Base-by-base conservation (phyloP, 139 green algal genomes). In the Chlamydomonas schloesseri region DNA sequence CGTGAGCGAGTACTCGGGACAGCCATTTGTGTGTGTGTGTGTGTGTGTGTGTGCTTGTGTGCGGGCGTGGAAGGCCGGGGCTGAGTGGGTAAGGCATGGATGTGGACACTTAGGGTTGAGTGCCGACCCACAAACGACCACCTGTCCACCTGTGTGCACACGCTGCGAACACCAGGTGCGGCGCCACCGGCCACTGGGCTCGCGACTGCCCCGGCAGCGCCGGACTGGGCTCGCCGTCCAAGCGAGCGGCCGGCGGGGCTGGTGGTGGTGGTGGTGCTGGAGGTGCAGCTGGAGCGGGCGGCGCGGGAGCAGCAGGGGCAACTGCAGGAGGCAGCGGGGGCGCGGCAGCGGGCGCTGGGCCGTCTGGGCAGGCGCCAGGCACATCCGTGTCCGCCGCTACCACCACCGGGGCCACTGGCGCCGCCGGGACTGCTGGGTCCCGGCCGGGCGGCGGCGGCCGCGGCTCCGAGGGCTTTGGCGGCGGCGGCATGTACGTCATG, bases 181-280 rank as follows among this genome's bases (percentile, higher is more conserved):
- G 90, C 53, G 64, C 62, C 70, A 57, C 76, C 23, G 92, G 92
- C 28, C 92, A 95, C 84, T 95, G 91, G 91, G 91, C 87, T 3
- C 23, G 70, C 20, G 69, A 92, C 31, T 95, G 92, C 84, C 92
- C 92, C 21, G 67, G 72, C 68, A 80, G 46, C 14, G 24, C 83
- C 1, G 83, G 90, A 34, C 55, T 82, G 47, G 72, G 42, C 6
- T 42, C 10, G 23, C 71, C 33, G 13, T 31, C 55, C 10, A 17
- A 71, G 70, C 46, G 80, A 23, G 34, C 60, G n/a, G n/a, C n/a
- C n/a, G n/a, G n/a, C n/a, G n/a, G n/a, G n/a, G n/a, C n/a, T n/a
- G n/a, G n/a, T n/a, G n/a, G n/a, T n/a, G n/a, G n/a, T n/a, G n/a
- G n/a, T 29, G 28, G 18, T 5, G 28, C 65, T 31, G 71, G 14